Base-by-base conservation (phyloP, 108 stramenopile genomes). In the Nannochloropsis gaditana region DNA sequence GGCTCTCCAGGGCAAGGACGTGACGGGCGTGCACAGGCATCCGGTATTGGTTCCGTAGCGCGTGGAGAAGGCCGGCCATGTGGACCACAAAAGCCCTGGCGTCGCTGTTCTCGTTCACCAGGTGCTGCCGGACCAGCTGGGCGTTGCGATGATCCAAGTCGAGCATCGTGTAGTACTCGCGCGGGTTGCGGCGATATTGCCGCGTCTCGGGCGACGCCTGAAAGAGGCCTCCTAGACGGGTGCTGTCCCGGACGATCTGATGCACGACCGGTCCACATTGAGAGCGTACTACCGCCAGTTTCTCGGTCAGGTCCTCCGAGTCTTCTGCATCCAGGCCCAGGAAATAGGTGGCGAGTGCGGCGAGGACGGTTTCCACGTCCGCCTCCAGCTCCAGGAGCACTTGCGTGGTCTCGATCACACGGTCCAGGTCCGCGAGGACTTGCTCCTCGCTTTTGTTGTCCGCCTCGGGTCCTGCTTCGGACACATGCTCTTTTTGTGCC, bases 201-300 rank as follows among this genome's bases (percentile, higher is more conserved):
- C 19, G 15, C 59, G n/a, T n/a, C 59, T 73, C 59, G 4, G 59
- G 59, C 15, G 59, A 2, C 19, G 59, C 59, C 59, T 73, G 59
- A 73, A 73, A 73, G 15, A 73, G 59, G 19, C 59, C 59, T n/a
- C 59, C 59, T 1, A 73, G 59, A 15, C 59, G 15, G 19, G 59
- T 2, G 59, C 59, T 73, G 3, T 73, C 59, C n/a, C n/a, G 59
- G n/a, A 73, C 59, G 59, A 73, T 73, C n/a, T 73, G 59, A 8
- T 73, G 59, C 59, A 73, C 59, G 59, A 73, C n/a, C 8, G 59
- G 59, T n/a, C 59, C 59, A 73, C 59, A 73, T 73, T 73, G 59
- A 8, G 59, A 73, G n/a, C n/a, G 15, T 6, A 73, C 59, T n/a
- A 73, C 59, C 6, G 59, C 59, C 15, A 73, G 59, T n/a, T 73